These are phyloP conservation scores for Hypoxylon lienhwacheense DNA, from an alignment of 495 filamentous ascomycete species.

Conservation along the genomic window DNA sequence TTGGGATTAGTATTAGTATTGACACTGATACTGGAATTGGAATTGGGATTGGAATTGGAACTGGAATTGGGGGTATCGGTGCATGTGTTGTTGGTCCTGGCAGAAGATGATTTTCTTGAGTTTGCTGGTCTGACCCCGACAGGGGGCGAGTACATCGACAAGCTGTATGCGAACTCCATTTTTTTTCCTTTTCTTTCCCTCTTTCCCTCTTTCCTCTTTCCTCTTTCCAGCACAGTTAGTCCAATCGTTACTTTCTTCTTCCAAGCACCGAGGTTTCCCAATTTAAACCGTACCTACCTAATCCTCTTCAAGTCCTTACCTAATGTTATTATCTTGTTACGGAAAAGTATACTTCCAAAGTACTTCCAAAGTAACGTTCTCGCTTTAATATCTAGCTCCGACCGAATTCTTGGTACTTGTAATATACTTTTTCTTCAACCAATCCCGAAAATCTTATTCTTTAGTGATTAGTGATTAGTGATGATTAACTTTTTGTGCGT, in stretches of 20 bases:
- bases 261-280: too few species aligned
- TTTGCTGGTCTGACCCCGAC: conserved; percentile 29
- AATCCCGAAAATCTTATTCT: too few species aligned
- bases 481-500: background rate
- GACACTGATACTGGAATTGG: background rate
- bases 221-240: background rate
- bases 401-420: conserved; percentile 18
- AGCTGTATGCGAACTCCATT: conserved; percentile 37
- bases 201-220: background rate
- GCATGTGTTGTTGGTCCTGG: conserved; percentile 15
- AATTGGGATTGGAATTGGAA: background rate
- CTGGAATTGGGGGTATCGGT: conserved; percentile 22
- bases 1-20: background rate
- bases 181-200: conserved; percentile 1
- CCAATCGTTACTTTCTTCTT: too few species aligned
- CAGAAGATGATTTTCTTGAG: conserved; percentile 28
- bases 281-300: too few species aligned
- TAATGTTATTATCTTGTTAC: background rate
- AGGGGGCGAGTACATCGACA: conserved; percentile 35
- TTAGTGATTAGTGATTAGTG: conserved; percentile 14
- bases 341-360: conserved; percentile 7
- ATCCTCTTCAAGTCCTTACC: too few species aligned
- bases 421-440: conserved; percentile 3
- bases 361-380: conserved; percentile 7
- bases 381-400: conserved; percentile 3